Base-by-base conservation (phyloP, 2,329 filamentous ascomycete genomes). In the Clarireedia homoeocarpa region DNA sequence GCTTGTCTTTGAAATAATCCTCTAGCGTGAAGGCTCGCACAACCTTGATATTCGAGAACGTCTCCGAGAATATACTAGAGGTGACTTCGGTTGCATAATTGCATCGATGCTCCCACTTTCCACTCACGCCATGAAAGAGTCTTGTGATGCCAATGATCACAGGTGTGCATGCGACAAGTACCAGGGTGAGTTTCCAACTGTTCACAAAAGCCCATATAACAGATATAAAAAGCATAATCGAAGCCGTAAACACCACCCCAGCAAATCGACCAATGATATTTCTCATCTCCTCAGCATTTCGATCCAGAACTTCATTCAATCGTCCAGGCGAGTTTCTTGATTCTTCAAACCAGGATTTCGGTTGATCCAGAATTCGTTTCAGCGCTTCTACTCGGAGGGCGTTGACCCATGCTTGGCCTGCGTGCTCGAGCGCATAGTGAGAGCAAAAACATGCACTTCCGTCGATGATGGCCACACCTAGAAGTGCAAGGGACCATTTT, bases 231-330 rank as follows among this genome's bases (percentile, higher is more conserved):
- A 88, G 77, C 78, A 95, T 91, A 51, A 82, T 71, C 0, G 76
- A 67, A 3, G 88, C 84, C 9, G 86, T 81, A 14, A 91, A 75
- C 0, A 86, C 70, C 53, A 87, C 82, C 1, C 87, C 86, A 0
- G 85, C 77, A 65, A 96, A 95, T 1, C 87, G 81, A 2, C 88
- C 87, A 0, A 95, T 77, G 0, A 97, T 74, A 63, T 89, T 91
- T 7, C 88, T 81, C 81, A 94, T 91, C 67, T 96, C 90, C 68
- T 97, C 91, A 0, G 86, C 88, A 64, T 89, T 88, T 15, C 86
- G 81, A 65, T 95, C 89, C 0, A 97, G 77, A 46, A 80, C 86
- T 58, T 89, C 84, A 0, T 78, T 83, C 44, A 97, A 76, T 2
- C 77, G 76, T 0, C 77, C 75, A 0, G 86, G 74, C 0, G 79